Evolutionary conservation across 2,329 filamentous ascomycete genomes (phyloP).

Genomic region (Trichophyton rubrum): DNA sequence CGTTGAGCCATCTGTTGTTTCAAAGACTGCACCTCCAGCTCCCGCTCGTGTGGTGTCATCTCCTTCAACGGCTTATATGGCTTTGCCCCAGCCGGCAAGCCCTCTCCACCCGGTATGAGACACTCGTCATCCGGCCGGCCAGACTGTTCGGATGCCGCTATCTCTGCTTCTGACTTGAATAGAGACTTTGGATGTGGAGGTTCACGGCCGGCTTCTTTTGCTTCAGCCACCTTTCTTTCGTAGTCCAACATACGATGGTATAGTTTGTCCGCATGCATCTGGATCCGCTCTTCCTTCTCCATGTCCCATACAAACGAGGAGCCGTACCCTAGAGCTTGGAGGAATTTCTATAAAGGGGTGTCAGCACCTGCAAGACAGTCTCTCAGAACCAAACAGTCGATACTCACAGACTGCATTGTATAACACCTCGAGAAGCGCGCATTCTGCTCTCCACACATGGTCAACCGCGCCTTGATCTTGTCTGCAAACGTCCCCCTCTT

Average conservation of each 20-base stretch:
- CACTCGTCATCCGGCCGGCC: conserved; percentile 14
- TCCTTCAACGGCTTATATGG: conserved; percentile 29
- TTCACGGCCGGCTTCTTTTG: conserved; percentile 32
- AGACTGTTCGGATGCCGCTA: conserved; percentile 4
- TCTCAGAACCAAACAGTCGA: not conserved
- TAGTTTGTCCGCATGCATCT: conserved; percentile 87
- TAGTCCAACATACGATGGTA: conserved; percentile 79
- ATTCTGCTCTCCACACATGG: conserved; percentile 70
- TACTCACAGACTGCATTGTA: conserved; percentile 63
- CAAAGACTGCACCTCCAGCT: conserved; percentile 31
- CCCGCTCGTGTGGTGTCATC: conserved; percentile 36
- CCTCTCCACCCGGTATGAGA: conserved; percentile 27
- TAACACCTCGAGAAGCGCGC: conserved; percentile 75
- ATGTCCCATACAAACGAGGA: conserved; percentile 51
- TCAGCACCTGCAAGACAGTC: conserved; percentile 1
- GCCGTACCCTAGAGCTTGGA: conserved; percentile 83
- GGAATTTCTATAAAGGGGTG: conserved; percentile 50
- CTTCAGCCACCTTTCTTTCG: conserved; percentile 58
- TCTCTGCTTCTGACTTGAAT: conserved; percentile 28
- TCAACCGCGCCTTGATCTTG: conserved; percentile 43
- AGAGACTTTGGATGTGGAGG: conserved; percentile 34
- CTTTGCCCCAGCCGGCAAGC: conserved; percentile 25
- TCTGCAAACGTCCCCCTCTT: conserved; percentile 54
- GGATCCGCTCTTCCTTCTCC: conserved; percentile 71
- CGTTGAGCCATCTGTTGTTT: conserved; percentile 28